Percentiles rank a stretch among this genome's conserved stretches.
phyloP scores from a whole-genome alignment of 2,329 filamentous ascomycete species.

The Aspergillus pseudonomiae region DNA sequence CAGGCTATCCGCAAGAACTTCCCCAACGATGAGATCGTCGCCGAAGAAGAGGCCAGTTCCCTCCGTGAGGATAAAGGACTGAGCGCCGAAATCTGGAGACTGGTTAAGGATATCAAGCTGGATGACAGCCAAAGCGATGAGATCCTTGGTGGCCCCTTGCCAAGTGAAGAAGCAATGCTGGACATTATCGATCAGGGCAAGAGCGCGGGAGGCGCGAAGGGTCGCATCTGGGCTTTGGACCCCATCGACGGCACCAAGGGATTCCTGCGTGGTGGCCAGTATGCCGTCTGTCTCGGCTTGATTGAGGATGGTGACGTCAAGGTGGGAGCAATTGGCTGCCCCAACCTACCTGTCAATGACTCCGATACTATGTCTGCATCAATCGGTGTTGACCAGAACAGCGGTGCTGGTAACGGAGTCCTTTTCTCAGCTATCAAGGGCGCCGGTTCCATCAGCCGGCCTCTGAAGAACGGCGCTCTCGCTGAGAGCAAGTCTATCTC shows the following conservation, averaged over 20 bases:
- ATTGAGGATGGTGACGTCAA: slow-evolving; percentile 93
- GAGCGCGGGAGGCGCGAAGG: slow-evolving; percentile 43
- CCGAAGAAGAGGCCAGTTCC: slow-evolving; percentile 87
- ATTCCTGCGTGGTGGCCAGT: slow-evolving; percentile 93
- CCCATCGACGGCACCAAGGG: slow-evolving; percentile 98
- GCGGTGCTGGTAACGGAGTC: slow-evolving; percentile 77
- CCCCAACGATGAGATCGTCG: slow-evolving; percentile 86
- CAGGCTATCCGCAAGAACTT: slow-evolving; percentile 86
- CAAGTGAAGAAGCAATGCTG: slow-evolving; percentile 64
- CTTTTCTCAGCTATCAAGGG: slow-evolving; percentile 83
- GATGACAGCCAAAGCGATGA: slow-evolving; percentile 66
- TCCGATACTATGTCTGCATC: slow-evolving; percentile 68
- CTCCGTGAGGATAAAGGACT: slow-evolving; percentile 73
- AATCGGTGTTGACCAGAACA: slow-evolving; percentile 73
- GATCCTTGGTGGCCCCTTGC: slow-evolving; percentile 69
- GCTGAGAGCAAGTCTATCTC: slow-evolving; percentile 64
- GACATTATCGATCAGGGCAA: slow-evolving; percentile 60
- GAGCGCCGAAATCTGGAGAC: slow-evolving; percentile 77
- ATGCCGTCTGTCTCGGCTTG: slow-evolving; percentile 89
- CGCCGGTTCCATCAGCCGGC: slow-evolving; percentile 77
- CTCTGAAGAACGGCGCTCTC: slow-evolving; percentile 60
- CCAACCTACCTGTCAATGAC: slow-evolving; percentile 90
- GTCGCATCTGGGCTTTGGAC: slow-evolving; percentile 90
- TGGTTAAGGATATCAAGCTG: slow-evolving; percentile 74
- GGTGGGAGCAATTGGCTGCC: slow-evolving; percentile 91